Evolutionary conservation across 202 grass and related monocot species (phyloP), one percentile per base, ranked within the genome.

Genomic region (Bolboschoenoplectus hybrid): DNA sequence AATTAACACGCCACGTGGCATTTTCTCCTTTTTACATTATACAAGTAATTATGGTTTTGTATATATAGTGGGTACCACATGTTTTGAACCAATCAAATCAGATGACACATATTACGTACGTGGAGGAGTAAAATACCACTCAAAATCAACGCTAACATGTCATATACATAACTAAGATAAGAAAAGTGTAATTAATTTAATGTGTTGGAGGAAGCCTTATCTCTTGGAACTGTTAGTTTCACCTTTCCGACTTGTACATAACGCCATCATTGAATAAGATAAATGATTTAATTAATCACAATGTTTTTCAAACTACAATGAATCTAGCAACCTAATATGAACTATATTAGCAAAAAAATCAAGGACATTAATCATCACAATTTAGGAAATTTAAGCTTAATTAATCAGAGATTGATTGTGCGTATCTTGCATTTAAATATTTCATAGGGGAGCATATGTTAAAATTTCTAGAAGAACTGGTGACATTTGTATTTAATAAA

Each of bases 51-150:
- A 26, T 62, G 20, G 6, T 32, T 58, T 16, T 4, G 14, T 57
- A 14, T 57, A 58, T 16, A 58, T 58, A 14, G 55, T 26, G 26
- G 26, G 19, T 36, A 39, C 64, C 17, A 0, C 52, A 80, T 36
- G 76, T 80, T 80, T 80, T 80, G 52, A 66, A 82, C 63, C 80
- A 82, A 82, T 82, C 80, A 82, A 82, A 67, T 64, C 41, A 32
- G 35, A 49, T 82, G 80, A 49, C 63, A 50, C 60, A 67, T 82
- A 47, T 81, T 83, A 52, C 63, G 81, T 83, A 38, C 12, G 44
- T 38, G 44, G 53, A 65, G 13, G 81, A 82, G 32, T 17, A 67
- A 66, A 82, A 12, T 40, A 61, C 41, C 39, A 49, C 43, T 64
- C 79, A 61, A 82, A 82, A 45, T 60, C 35, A 81, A 81, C 40